A percentile compares a stretch with the other conserved stretches of the same genome.
phyloP scores from a whole-genome alignment of 495 filamentous ascomycete species.

The Aspergillus sclerotiicarbonarius region DNA sequence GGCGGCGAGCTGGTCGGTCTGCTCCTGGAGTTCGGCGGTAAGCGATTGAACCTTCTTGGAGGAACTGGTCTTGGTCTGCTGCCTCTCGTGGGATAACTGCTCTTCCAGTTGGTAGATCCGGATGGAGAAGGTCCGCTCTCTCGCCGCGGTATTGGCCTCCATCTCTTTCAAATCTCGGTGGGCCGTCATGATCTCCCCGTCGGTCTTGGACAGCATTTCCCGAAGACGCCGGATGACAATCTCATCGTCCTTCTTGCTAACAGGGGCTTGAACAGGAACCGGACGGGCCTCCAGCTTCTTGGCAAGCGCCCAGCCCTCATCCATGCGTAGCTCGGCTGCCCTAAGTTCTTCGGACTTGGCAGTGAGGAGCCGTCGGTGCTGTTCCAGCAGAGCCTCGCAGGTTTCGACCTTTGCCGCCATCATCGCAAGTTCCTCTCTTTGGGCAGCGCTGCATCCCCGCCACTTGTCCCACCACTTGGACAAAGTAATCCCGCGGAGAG shows the following conservation, averaged over 20 bases:
- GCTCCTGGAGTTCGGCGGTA: conserved; percentile 6
- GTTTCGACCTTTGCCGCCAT: conserved; percentile 1
- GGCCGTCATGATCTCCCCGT: neutral
- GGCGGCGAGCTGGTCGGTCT: neutral
- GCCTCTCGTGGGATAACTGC: neutral
- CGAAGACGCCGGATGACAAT: neutral
- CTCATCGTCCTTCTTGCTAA: too few species aligned
- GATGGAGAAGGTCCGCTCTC: neutral
- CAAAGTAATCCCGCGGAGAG: neutral
- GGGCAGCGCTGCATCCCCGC: neutral
- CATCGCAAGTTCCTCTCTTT: neutral
- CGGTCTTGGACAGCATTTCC: neutral
- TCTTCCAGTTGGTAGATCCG: conserved; percentile 3
- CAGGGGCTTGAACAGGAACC: too few species aligned
- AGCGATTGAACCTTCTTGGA: neutral
- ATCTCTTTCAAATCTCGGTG: neutral
- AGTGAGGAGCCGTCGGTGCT: neutral
- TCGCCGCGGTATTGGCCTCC: neutral
- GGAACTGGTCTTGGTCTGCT: neutral
- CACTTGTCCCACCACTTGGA: neutral
- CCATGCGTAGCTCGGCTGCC: neutral
- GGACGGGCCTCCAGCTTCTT: conserved; percentile 2
- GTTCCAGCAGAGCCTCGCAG: neutral
- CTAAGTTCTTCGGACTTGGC: conserved; percentile 8
- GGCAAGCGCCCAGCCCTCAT: conserved; percentile 5